Conservation (phyloP, 2,329 filamentous ascomycete species). For the Paraconiothyrium sp. region DNA sequence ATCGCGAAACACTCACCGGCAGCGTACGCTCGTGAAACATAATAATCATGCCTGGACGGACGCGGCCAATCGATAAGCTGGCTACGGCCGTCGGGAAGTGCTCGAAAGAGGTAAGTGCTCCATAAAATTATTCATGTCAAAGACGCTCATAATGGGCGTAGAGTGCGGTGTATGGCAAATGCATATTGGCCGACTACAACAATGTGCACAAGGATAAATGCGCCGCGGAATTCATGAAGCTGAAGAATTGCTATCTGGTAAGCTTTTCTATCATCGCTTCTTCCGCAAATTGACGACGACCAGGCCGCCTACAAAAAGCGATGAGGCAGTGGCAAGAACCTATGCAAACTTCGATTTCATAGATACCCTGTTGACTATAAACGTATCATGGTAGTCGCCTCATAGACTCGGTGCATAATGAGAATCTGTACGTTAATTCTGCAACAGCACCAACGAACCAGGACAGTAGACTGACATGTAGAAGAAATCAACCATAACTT, state of each 20-base stretch:
- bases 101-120: constrained; percentile 66
- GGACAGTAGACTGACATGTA: not conserved
- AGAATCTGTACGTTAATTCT: not conserved
- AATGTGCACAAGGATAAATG: constrained; percentile 92
- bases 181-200: constrained; percentile 89
- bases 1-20: constrained; percentile 18
- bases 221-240: constrained; percentile 78
- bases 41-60: constrained; percentile 49
- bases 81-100: constrained; percentile 73
- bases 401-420: too few species aligned
- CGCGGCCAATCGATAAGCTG: constrained; percentile 74
- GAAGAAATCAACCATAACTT: not conserved
- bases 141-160: constrained; percentile 49
- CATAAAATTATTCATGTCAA: not conserved
- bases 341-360: not conserved
- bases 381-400: not conserved
- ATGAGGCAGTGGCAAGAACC: constrained; percentile 20
- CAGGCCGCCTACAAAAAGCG: constrained; percentile 45
- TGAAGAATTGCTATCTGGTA: constrained; percentile 91
- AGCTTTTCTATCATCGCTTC: constrained; percentile 31
- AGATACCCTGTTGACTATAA: not conserved
- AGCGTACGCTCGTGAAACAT: not conserved
- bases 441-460: not conserved
- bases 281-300: not conserved
- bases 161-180: constrained; percentile 89